phyloP scores from a whole-genome alignment of 176 grass and related monocot species.

The Pontederia crassipes region DNA sequence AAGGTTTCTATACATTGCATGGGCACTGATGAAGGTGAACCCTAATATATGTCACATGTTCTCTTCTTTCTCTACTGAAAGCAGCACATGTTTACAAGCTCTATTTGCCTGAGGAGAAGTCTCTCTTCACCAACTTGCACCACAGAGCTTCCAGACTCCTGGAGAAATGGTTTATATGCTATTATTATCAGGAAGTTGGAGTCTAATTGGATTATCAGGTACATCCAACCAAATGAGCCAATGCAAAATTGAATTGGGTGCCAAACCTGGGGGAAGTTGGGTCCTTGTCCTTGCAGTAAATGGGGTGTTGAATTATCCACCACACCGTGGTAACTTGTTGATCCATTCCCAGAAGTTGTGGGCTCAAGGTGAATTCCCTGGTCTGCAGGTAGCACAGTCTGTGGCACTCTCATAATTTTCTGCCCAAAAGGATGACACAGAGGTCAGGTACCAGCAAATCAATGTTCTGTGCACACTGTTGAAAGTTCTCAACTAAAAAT shows the following conservation, averaged over 20 bases:
- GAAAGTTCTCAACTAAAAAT: too few relatives aligned
- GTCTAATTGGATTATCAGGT: neutral
- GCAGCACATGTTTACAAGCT: slow-evolving; percentile 5
- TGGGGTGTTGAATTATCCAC: neutral
- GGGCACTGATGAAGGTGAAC: too few relatives aligned
- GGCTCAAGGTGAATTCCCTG: slow-evolving; percentile 1
- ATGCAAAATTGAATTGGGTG: neutral
- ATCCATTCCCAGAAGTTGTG: slow-evolving; percentile 5
- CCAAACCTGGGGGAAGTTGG: slow-evolving; percentile 25
- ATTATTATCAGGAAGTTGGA: neutral
- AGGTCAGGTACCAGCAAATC: neutral
- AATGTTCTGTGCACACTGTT: neutral
- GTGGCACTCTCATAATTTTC: slow-evolving; percentile 12
- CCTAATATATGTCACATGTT: too few relatives aligned
- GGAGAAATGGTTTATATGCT: neutral
- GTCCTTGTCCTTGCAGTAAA: slow-evolving; percentile 9
- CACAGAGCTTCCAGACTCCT: neutral
- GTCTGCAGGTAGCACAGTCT: slow-evolving; percentile 4
- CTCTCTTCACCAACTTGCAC: slow-evolving; percentile 3
- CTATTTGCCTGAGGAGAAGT: slow-evolving; percentile 1
- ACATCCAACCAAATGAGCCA: neutral
- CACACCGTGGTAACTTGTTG: slow-evolving; percentile 1
- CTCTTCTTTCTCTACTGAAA: slow-evolving; percentile 1
- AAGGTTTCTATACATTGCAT: too few relatives aligned
- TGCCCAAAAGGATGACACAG: neutral